A percentile compares a stretch with the other conserved stretches of the same genome.
Evolutionary conservation across 805 yeast genomes (phyloP).

Genomic region (Saccharomycopsis amapae): DNA sequence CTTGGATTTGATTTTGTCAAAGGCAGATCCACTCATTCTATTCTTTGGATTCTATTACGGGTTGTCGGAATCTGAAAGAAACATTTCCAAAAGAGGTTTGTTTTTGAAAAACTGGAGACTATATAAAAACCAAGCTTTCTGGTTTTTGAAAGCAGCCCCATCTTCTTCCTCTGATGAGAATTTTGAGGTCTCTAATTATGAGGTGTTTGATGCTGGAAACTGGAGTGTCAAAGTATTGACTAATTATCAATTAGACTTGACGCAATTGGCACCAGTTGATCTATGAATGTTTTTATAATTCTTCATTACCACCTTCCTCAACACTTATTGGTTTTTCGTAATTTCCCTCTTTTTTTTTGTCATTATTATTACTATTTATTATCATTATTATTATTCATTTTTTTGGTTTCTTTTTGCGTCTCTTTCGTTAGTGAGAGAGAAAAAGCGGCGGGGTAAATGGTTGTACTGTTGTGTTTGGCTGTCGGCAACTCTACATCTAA

Average conservation of each 20-base stretch:
- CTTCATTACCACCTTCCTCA: background rate
- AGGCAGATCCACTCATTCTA: conserved; percentile 10
- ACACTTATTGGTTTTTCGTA: background rate
- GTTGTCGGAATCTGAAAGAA: conserved; percentile 10
- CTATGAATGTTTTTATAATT: background rate
- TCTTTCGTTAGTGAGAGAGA: background rate
- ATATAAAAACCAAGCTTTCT: conserved; percentile 8
- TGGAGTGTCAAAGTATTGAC: conserved; percentile 15
- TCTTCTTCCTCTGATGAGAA: conserved; percentile 1
- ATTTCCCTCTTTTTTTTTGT: background rate
- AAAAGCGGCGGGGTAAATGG: background rate
- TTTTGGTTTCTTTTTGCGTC: background rate
- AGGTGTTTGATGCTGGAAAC: conserved; percentile 17
- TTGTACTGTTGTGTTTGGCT: background rate
- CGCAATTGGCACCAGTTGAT: conserved; percentile 7
- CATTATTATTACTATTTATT: background rate
- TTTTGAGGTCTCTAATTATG: conserved; percentile 14
- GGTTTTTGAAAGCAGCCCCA: conserved; percentile 13
- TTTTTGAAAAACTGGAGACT: conserved; percentile 18
- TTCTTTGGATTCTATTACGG: conserved; percentile 22
- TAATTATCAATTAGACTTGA: conserved; percentile 15
- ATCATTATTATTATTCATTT: conserved; percentile 1
- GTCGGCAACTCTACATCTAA: too few species aligned
- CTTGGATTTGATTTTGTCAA: conserved; percentile 6
- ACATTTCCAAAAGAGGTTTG: conserved; percentile 16